Evolutionary conservation across 768 basidiomycete species (phyloP).

Genomic region (Suillus subaureus): DNA sequence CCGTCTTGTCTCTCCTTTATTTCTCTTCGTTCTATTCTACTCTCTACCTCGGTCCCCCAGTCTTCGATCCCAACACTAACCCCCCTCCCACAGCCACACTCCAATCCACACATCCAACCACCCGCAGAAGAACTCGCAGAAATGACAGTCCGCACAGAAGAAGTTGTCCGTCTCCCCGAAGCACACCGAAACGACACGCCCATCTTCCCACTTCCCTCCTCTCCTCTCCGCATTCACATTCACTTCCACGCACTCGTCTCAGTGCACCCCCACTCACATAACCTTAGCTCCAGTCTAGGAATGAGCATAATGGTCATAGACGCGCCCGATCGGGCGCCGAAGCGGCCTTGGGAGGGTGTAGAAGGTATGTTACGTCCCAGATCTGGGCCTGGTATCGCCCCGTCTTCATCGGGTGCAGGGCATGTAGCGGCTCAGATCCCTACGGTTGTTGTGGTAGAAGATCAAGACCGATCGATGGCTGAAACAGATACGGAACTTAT

Average conservation of each 20-base stretch:
- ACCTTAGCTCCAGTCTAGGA: not conserved
- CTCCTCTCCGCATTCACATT: constrained; percentile 16
- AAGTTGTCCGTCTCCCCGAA: constrained; percentile 71
- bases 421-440: not conserved
- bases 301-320: constrained; percentile 28
- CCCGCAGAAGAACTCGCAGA: constrained; percentile 58
- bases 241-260: constrained; percentile 11
- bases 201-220: constrained; percentile 21
- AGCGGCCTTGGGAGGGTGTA: constrained; percentile 79
- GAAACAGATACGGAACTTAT: constrained; percentile 88
- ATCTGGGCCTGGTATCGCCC: not conserved
- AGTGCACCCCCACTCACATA: constrained; percentile 8
- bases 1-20: too few species aligned
- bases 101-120: constrained; percentile 57
- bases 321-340: constrained; percentile 63
- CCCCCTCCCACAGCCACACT: not conserved
- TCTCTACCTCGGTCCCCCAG: too few species aligned
- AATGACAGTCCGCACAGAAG: constrained; percentile 67
- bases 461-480: constrained; percentile 60
- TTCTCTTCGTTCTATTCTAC: too few species aligned
- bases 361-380: constrained; percentile 26
- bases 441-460: not conserved
- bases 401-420: not conserved
- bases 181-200: constrained; percentile 20
- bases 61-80: not conserved